Percentiles rank a stretch among this genome's conserved stretches.
Conservation (phyloP, 441 rosid genomes). For the Breynia disticha region DNA sequence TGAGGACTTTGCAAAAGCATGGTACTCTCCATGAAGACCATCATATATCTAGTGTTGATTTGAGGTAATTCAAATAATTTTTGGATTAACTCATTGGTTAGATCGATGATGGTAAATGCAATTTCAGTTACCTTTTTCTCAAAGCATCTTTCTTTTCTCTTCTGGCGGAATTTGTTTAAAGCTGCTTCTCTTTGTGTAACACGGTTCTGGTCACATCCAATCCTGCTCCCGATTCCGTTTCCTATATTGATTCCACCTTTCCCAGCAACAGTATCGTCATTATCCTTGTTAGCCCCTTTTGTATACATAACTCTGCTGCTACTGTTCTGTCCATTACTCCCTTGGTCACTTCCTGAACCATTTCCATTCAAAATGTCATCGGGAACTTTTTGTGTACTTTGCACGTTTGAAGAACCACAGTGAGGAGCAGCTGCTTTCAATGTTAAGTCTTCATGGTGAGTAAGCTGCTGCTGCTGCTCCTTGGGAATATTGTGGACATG, state of each 20-base stretch:
- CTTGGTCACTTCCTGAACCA: slow-evolving; percentile 51
- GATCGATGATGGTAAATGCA: slow-evolving; percentile 4
- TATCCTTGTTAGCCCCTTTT: slow-evolving; percentile 27
- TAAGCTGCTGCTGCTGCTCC: slow-evolving; percentile 9
- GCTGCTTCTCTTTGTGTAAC: slow-evolving; percentile 46
- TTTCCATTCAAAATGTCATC: slow-evolving; percentile 46
- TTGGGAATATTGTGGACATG: slow-evolving; percentile 19
- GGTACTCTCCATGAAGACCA: too few relatives aligned
- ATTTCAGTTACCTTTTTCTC: slow-evolving; percentile 42
- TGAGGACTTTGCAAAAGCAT: too few relatives aligned
- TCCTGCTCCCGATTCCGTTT: slow-evolving; percentile 20
- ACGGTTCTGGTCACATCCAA: slow-evolving; percentile 17
- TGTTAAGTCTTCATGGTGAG: slow-evolving; percentile 25
- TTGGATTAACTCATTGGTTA: neutral
- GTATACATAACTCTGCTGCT: slow-evolving; percentile 35
- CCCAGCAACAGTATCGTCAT: slow-evolving; percentile 30
- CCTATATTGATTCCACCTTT: slow-evolving; percentile 31
- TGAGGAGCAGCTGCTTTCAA: slow-evolving; percentile 33
- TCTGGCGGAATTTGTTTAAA: slow-evolving; percentile 44
- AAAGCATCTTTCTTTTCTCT: slow-evolving; percentile 57
- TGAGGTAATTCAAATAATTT: neutral
- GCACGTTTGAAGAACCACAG: slow-evolving; percentile 46
- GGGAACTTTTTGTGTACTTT: slow-evolving; percentile 28
- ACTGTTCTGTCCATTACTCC: slow-evolving; percentile 46
- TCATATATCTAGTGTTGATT: neutral